Conservation (phyloP, 2,329 filamentous ascomycete genomes). For the Epichloe sibirici region DNA sequence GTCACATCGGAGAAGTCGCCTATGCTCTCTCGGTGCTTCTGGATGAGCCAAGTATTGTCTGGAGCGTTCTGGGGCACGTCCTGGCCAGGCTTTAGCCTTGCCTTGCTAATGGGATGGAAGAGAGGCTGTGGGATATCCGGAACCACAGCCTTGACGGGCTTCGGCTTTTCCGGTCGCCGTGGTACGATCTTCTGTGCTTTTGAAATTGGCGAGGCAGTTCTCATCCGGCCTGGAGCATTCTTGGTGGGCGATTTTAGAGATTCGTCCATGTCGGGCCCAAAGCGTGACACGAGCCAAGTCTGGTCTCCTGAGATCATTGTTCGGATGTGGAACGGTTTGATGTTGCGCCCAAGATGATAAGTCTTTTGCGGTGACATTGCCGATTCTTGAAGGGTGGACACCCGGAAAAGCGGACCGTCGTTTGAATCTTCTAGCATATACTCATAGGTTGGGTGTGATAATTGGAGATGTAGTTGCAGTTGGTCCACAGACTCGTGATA, state of each 20-base stretch:
- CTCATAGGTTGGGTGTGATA: conserved; percentile 32
- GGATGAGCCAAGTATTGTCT: conserved; percentile 42
- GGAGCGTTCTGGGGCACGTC: conserved; percentile 30
- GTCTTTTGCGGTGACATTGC: conserved; percentile 22
- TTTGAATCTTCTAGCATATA: conserved; percentile 26
- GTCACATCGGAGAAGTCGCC: conserved; percentile 45
- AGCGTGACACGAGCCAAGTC: conserved; percentile 31
- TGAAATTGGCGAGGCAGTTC: conserved; percentile 13
- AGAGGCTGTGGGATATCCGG: conserved; percentile 39
- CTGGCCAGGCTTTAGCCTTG: conserved; percentile 35
- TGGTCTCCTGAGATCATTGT: conserved; percentile 32
- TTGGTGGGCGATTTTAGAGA: conserved; percentile 14
- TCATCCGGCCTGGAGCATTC: conserved; percentile 10
- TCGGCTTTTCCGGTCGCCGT: conserved; percentile 9
- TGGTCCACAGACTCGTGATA: conserved; percentile 34
- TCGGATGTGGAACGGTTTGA: conserved; percentile 32
- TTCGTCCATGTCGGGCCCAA: conserved; percentile 23
- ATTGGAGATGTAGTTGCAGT: conserved; percentile 36
- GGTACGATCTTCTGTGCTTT: conserved; percentile 8
- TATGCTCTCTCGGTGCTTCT: conserved; percentile 46
- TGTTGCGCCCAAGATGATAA: conserved; percentile 30
- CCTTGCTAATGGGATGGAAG: conserved; percentile 46
- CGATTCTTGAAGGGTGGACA: conserved; percentile 20
- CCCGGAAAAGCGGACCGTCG: conserved; percentile 27
- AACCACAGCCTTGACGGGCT: conserved; percentile 25